phyloP scores from a whole-genome alignment of 2,329 filamentous ascomycete species.

The Elsinoe australis region DNA sequence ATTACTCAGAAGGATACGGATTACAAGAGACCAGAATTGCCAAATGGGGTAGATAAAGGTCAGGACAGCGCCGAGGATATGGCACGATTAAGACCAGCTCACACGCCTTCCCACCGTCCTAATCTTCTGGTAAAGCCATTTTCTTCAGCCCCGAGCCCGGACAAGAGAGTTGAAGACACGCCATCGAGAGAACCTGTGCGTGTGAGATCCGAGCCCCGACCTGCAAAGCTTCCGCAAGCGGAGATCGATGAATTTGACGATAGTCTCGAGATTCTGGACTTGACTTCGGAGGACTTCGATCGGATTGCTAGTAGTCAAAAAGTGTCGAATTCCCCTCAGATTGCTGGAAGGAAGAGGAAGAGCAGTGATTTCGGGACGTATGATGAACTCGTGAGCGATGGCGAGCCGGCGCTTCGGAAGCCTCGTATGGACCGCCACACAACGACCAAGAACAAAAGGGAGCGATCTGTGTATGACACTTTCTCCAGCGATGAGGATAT shows the following conservation, averaged over 20 bases:
- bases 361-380: constrained; percentile 29
- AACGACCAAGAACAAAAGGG: no score
- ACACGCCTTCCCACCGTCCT: not conserved
- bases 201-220: no score
- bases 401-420: no score
- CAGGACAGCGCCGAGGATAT: no score
- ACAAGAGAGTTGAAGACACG: constrained; percentile 3
- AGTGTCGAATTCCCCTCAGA: constrained; percentile 14
- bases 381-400: constrained; percentile 19
- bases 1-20: no score
- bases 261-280: constrained; percentile 29
- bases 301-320: constrained; percentile 19
- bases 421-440: no score
- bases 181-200: no score
- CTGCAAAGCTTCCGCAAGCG: not conserved
- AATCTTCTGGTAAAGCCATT: not conserved
- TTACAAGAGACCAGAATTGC: no score
- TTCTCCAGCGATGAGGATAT: no score
- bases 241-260: constrained; percentile 15
- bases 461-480: no score
- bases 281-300: constrained; percentile 24
- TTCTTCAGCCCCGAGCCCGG: not conserved
- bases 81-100: not conserved
- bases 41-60: no score
- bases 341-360: constrained; percentile 36